Conservation (phyloP, 768 basidiomycete genomes). For the Coprinopsis strossmayeri region DNA sequence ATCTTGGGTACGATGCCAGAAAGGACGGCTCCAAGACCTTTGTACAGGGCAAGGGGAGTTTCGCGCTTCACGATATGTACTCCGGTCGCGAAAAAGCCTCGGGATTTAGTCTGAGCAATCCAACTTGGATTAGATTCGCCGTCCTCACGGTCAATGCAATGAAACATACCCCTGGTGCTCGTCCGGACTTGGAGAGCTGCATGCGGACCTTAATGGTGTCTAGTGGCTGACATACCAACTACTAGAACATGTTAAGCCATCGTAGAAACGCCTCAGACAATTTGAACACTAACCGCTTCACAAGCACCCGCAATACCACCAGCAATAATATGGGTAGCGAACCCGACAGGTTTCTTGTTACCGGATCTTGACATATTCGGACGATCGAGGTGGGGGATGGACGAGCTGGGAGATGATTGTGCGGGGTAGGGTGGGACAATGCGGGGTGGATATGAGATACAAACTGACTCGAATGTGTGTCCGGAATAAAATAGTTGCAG, state of each 20-base stretch:
- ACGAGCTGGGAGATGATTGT: background rate
- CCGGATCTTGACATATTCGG: conserved; percentile 47
- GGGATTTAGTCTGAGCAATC: conserved; percentile 67
- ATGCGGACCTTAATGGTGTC: conserved; percentile 99
- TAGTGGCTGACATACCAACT: conserved; percentile 86
- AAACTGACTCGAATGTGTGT: background rate
- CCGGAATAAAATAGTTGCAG: background rate
- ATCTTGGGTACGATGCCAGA: conserved; percentile 99
- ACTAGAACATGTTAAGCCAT: background rate
- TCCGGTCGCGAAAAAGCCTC: conserved; percentile 91
- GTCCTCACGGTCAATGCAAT: conserved; percentile 10
- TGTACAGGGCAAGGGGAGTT: conserved; percentile 94
- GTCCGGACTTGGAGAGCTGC: conserved; percentile 87
- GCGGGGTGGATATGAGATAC: background rate
- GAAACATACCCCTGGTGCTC: conserved; percentile 70
- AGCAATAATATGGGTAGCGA: conserved; percentile 87
- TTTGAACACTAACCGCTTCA: conserved; percentile 63
- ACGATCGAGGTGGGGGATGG: background rate
- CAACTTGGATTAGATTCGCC: conserved; percentile 3
- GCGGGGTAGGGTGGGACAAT: background rate
- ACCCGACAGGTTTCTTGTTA: conserved; percentile 73
- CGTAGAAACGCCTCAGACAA: background rate
- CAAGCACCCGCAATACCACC: conserved; percentile 92
- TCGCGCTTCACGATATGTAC: conserved; percentile 82
- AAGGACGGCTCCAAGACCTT: conserved; percentile 94